A percentile compares a stretch with the other conserved stretches of the same genome.
Evolutionary conservation across 345 rosid genomes (phyloP).

Genomic region (Brassica juncea): DNA sequence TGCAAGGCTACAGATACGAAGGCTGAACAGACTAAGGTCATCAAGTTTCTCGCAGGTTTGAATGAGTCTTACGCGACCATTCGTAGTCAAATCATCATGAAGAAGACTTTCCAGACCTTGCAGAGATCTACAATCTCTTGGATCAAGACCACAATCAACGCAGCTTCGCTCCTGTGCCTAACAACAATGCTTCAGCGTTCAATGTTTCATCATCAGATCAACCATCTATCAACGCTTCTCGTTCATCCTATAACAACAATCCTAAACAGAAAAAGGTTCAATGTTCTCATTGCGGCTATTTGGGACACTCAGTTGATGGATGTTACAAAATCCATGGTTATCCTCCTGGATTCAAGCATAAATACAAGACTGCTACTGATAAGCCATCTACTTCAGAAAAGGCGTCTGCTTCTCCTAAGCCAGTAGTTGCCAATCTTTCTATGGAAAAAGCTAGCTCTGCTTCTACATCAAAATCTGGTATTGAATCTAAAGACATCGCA

Average conservation of each 20-base stretch:
- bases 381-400: neutral
- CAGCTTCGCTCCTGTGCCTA: neutral
- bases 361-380: neutral
- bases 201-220: neutral
- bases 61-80: neutral
- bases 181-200: neutral
- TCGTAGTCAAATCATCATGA: neutral
- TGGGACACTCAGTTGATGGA: neutral
- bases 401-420: neutral
- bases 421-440: neutral
- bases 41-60: neutral
- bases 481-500: neutral
- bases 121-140: neutral
- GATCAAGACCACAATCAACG: neutral
- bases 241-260: neutral
- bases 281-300: neutral
- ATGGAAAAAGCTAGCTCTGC: neutral
- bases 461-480: neutral
- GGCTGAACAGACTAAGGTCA: neutral
- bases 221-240: neutral
- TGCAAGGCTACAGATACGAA: neutral
- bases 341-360: neutral
- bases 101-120: neutral
- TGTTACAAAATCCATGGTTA: neutral
- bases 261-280: neutral